Evolutionary conservation across 495 filamentous ascomycete species (phyloP), one percentile per base, ranked within the genome.

Genomic region (Penicillium atrosanguineum): DNA sequence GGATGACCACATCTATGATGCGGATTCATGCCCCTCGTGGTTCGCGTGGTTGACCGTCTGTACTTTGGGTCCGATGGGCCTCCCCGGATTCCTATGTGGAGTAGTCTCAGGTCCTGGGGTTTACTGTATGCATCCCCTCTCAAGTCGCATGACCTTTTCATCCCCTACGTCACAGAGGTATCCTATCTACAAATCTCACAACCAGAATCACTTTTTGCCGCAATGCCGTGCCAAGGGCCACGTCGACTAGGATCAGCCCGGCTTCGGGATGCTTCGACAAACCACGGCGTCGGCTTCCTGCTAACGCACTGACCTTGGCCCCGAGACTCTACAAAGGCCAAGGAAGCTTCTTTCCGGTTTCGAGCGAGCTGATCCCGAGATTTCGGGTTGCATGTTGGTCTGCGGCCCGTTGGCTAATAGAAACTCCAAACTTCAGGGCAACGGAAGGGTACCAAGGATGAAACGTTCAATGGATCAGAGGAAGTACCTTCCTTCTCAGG

Each of bases 1-100:
- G 26, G 28, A 59, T 51, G 52, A 60, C 36, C 46, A 28, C 48
- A 49, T 52, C 39, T 19, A 49, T 48, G 50, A 61, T 50, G 31
- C 41, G 11, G 26, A 44, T 36, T 34, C 7, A n/a, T 23, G 3
- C 31, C n/a, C 47, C 44, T 34, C 40, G 45, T 48, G 44, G 40
- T 39, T 50, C 57, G 48, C 57, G 52, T 56, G 52, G 48, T 34
- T 11, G 15, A 11, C 16, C 18, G 2, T 42, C 16, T 18, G 2
- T 42, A 31, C 23, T 28, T 49, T 40, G 48, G 54, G 54, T 43
- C 40, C 34, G 38, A 52, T 59, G 51, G 48, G 52, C 36, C 47
- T 45, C 60, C 60, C 60, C 60, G 43, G 60, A 62, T 50, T 54
- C 46, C 52, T 50, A 28, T 28, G n/a, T 28, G 31, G 31, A 34